phyloP scores from a whole-genome alignment of 2,329 filamentous ascomycete genomes.

The Aspergillus puulaauensis region DNA sequence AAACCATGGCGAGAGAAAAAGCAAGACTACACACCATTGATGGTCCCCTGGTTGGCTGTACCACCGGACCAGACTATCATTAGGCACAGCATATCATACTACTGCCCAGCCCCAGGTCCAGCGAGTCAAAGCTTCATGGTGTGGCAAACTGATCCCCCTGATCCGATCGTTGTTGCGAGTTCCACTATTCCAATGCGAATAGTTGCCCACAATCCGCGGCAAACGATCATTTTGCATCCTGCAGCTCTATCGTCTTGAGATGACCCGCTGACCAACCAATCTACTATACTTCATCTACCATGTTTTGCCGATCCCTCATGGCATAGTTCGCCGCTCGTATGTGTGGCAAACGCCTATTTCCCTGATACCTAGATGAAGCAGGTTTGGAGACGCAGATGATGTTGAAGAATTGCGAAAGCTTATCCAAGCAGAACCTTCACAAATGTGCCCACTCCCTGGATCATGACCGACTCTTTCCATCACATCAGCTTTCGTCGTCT shows the following conservation, averaged over 20 bases:
- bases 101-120: not conserved
- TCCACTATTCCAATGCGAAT: not conserved
- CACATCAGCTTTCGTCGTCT: not conserved
- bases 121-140: not conserved
- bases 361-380: not conserved
- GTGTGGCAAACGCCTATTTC: slow-evolving; percentile 3
- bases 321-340: not conserved
- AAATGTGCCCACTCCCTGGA: not conserved
- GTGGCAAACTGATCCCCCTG: not conserved
- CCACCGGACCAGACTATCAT: not conserved
- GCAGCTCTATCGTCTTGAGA: slow-evolving; percentile 7
- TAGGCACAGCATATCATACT: too few relatives aligned
- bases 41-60: not conserved
- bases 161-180: not conserved
- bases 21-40: slow-evolving; percentile 1
- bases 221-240: slow-evolving; percentile 10
- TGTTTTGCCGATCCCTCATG: not conserved
- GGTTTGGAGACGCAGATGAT: not conserved
- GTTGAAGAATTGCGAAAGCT: not conserved
- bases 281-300: not conserved
- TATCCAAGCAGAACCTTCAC: not conserved
- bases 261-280: not conserved
- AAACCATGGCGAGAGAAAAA: not conserved
- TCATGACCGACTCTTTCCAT: not conserved
- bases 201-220: not conserved